Conservation (phyloP, 805 yeast genomes). For the Millerozyma acaciae region DNA sequence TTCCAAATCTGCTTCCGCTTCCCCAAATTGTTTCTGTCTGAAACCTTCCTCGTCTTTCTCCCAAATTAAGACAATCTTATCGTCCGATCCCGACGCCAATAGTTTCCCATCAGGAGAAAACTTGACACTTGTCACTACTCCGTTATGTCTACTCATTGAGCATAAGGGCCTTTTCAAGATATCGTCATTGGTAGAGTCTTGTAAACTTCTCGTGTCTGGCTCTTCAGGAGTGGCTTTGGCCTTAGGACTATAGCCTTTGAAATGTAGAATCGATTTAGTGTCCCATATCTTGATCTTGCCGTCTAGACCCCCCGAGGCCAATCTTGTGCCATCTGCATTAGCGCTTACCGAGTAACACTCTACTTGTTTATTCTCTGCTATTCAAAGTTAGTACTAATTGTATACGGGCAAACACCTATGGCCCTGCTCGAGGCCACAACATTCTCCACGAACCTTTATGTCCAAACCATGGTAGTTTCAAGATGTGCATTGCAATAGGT, state of each 20-base stretch:
- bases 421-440: not conserved
- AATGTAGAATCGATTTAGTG: conserved; percentile 48
- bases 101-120: conserved; percentile 91
- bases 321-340: conserved; percentile 73
- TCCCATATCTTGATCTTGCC: conserved; percentile 94
- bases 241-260: conserved; percentile 17
- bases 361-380: conserved; percentile 73
- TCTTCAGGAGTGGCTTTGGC: conserved; percentile 4
- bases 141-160: conserved; percentile 92
- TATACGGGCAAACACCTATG: too few relatives aligned
- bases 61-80: conserved; percentile 87
- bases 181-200: conserved; percentile 16
- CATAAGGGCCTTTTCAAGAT: conserved; percentile 56
- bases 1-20: conserved; percentile 67
- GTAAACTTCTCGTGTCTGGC: conserved; percentile 14
- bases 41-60: conserved; percentile 71
- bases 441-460: conserved; percentile 35
- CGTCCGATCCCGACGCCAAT: conserved; percentile 94
- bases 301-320: conserved; percentile 91
- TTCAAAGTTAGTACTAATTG: conserved; percentile 18
- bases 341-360: conserved; percentile 84
- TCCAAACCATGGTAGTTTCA: conserved; percentile 44
- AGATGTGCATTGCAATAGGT: conserved; percentile 27
- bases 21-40: conserved; percentile 65
- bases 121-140: conserved; percentile 91